These are phyloP conservation scores for Penicillium decumbens DNA, from an alignment of 2,329 filamentous ascomycete genomes.

Conservation along the genomic window DNA sequence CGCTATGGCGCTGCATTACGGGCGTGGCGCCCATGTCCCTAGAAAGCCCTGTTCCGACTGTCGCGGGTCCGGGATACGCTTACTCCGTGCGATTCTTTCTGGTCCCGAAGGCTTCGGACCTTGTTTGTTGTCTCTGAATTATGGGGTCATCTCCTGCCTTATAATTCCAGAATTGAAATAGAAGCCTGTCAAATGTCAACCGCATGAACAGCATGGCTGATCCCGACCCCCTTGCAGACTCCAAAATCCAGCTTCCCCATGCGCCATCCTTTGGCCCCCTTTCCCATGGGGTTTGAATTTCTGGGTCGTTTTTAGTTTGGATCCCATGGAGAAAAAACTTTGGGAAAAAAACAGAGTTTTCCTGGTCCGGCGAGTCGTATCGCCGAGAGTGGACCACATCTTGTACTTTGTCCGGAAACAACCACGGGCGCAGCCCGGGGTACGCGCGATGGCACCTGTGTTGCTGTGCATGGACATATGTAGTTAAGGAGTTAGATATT, in stretches of 20 bases:
- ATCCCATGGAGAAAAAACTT: constrained; percentile 8
- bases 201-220: constrained; percentile 5
- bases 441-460: constrained; percentile 3
- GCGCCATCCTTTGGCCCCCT: not conserved
- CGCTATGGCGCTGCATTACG: constrained; percentile 12
- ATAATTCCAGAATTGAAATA: constrained; percentile 13
- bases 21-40: constrained; percentile 20
- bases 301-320: not conserved
- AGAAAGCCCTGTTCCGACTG: constrained; percentile 18
- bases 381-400: constrained; percentile 8
- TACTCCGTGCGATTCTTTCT: constrained; percentile 6
- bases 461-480: constrained; percentile 12
- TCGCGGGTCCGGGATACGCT: constrained; percentile 9
- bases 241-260: constrained; percentile 1
- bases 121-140: not conserved
- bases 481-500: not conserved
- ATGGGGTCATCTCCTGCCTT: not conserved
- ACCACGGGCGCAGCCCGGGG: constrained; percentile 3
- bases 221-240: constrained; percentile 8
- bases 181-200: constrained; percentile 12
- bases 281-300: not conserved
- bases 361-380: constrained; percentile 8
- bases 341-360: constrained; percentile 9
- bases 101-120: not conserved
- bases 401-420: constrained; percentile 17